Conservation (phyloP, 2,329 filamentous ascomycete genomes). For the Diaporthe velutina region DNA sequence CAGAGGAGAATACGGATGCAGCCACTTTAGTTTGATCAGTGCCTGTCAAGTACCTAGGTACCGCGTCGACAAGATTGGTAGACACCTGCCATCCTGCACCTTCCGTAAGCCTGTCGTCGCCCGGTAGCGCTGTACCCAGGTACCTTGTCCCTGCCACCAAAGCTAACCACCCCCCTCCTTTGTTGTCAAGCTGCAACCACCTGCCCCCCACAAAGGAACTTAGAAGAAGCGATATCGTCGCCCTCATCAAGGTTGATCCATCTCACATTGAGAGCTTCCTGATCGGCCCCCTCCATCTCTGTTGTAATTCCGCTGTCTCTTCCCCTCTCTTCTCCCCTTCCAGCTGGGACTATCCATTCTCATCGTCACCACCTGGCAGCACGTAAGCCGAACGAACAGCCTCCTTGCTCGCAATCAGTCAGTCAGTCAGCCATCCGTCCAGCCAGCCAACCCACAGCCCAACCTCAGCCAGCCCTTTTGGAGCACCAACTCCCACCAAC, state of each 20-base stretch:
- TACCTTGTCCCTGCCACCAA: conserved; percentile 15
- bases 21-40: not conserved
- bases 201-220: conserved; percentile 22
- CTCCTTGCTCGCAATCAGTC: not conserved
- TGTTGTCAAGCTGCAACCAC: conserved; percentile 23
- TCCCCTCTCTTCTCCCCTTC: not conserved
- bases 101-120: not conserved
- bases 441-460: not conserved
- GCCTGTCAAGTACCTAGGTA: not conserved
- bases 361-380: conserved; percentile 1
- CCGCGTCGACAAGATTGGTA: not conserved
- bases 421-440: not conserved
- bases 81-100: not conserved
- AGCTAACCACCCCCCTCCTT: conserved; percentile 13
- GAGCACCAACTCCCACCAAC: not conserved
- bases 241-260: conserved; percentile 19
- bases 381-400: not conserved
- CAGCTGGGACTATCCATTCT: not conserved
- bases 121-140: not conserved
- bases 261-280: not conserved
- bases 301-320: not conserved
- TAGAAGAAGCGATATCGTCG: conserved; percentile 25
- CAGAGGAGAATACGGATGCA: not conserved
- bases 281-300: not conserved
- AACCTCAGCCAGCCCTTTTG: not conserved